A percentile compares a stretch with the other conserved stretches of the same genome.
phyloP scores from a whole-genome alignment of 2,329 filamentous ascomycete genomes.

The Tolypocladium guangdongense region DNA sequence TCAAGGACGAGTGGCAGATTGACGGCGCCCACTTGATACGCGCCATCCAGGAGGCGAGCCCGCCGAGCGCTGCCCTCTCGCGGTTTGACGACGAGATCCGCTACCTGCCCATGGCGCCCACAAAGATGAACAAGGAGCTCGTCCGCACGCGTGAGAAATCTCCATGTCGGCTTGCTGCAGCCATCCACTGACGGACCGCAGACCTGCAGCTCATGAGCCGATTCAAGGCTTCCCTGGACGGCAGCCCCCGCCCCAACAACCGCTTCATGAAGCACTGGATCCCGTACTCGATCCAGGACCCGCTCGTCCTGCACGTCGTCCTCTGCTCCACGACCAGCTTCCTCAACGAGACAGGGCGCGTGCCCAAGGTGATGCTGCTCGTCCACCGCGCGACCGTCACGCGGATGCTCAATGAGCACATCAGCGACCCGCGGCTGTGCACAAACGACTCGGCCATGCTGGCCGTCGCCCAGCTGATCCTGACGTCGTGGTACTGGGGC shows the following conservation, averaged over 20 bases:
- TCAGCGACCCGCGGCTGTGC: slow-evolving; percentile 23
- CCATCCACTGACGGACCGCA: slow-evolving; percentile 10
- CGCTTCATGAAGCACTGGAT: slow-evolving; percentile 36
- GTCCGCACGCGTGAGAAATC: slow-evolving; percentile 30
- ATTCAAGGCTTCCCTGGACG: slow-evolving; percentile 40
- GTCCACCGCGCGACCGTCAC: slow-evolving; percentile 32
- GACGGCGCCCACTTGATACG: slow-evolving; percentile 14
- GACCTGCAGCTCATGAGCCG: slow-evolving; percentile 37
- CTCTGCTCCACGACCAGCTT: slow-evolving; percentile 41
- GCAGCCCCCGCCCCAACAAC: slow-evolving; percentile 31
- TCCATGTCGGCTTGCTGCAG: neutral
- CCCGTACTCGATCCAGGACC: slow-evolving; percentile 37
- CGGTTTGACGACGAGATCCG: slow-evolving; percentile 24
- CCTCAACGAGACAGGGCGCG: slow-evolving; percentile 35
- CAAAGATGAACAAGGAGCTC: slow-evolving; percentile 34
- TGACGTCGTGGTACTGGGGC: slow-evolving; percentile 45
- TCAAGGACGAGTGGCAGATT: slow-evolving; percentile 19
- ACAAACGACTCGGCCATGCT: slow-evolving; percentile 35
- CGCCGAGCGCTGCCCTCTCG: slow-evolving; percentile 12
- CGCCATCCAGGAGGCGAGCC: slow-evolving; percentile 9
- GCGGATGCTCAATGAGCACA: slow-evolving; percentile 34
- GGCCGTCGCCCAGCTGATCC: slow-evolving; percentile 35
- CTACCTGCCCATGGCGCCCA: slow-evolving; percentile 29
- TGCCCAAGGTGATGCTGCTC: slow-evolving; percentile 31
- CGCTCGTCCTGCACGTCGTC: slow-evolving; percentile 35